These are phyloP conservation scores for Acrodontium crateriforme DNA, from an alignment of 2,329 filamentous ascomycete species.

Conservation along the genomic window DNA sequence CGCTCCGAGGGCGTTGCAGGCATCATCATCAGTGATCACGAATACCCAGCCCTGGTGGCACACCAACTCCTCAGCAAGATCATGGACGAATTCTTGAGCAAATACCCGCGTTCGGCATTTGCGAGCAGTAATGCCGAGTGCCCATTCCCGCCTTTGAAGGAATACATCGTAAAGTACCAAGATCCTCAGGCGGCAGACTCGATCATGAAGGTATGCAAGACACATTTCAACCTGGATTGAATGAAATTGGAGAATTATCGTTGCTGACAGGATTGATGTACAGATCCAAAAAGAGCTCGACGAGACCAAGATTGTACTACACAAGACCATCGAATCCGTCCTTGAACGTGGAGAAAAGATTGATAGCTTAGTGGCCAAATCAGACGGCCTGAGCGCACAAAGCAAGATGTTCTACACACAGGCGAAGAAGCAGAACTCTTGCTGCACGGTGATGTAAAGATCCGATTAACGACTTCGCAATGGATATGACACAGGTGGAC, in stretches of 20 bases:
- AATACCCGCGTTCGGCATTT: constrained; percentile 59
- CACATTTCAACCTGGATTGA: not conserved
- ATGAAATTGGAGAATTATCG: not conserved
- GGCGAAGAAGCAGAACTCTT: constrained; percentile 49
- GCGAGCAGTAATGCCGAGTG: constrained; percentile 38
- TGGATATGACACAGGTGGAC: no score
- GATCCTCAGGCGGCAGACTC: constrained; percentile 80
- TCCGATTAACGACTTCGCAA: no score
- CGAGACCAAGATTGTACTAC: constrained; percentile 91
- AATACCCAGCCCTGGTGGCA: constrained; percentile 56
- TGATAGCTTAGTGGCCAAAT: constrained; percentile 85
- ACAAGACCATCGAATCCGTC: constrained; percentile 88
- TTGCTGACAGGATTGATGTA: constrained; percentile 45
- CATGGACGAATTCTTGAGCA: constrained; percentile 70
- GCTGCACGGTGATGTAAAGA: constrained; percentile 41
- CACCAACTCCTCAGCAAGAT: constrained; percentile 80
- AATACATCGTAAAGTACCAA: constrained; percentile 68
- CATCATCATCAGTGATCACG: constrained; percentile 34
- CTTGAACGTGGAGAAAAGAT: constrained; percentile 91
- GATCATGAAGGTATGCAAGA: constrained; percentile 38
- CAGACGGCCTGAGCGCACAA: constrained; percentile 74
- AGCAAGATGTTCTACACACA: constrained; percentile 95
- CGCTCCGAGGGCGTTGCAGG: constrained; percentile 34
- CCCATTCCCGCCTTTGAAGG: constrained; percentile 59
- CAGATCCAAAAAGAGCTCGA: constrained; percentile 88